Evolutionary conservation across 352 stramenopile species (phyloP).

Genomic region (Sclerospora graminicola): DNA sequence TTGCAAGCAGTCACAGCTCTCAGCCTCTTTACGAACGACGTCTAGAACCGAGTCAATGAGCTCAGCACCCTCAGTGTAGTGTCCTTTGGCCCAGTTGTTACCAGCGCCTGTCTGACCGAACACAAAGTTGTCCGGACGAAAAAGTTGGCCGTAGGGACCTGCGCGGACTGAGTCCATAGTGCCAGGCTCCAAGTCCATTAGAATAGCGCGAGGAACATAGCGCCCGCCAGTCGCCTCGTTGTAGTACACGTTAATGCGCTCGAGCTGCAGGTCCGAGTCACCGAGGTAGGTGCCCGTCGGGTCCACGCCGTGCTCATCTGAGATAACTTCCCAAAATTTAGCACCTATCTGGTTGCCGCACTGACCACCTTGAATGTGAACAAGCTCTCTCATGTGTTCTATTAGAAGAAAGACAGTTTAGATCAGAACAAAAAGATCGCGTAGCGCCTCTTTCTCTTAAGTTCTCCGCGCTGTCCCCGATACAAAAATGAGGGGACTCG

Average conservation of each 20-base stretch:
- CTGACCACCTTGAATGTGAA: conserved; percentile 97
- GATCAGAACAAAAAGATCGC: conserved; percentile 3
- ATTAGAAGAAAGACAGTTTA: not conserved
- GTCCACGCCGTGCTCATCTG: conserved; percentile 93
- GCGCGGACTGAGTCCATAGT: conserved; percentile 98
- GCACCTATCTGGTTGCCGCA: conserved; percentile 98
- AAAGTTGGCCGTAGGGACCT: conserved; percentile 94
- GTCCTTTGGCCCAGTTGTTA: conserved; percentile 99
- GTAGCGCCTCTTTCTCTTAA: conserved; percentile 9
- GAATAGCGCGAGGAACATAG: conserved; percentile 96
- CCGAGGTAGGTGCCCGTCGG: conserved; percentile 89
- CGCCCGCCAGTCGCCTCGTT: conserved; percentile 95
- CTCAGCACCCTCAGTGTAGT: conserved; percentile 99
- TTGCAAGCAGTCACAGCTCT: conserved; percentile 97
- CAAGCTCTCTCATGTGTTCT: conserved; percentile 90
- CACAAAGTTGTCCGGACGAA: conserved; percentile 99
- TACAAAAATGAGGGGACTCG: not conserved
- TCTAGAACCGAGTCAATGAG: conserved; percentile 98
- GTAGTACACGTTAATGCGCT: conserved; percentile 99
- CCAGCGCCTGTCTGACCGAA: conserved; percentile 96
- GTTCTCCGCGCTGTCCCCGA: not conserved
- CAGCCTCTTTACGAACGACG: conserved; percentile 96
- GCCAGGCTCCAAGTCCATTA: conserved; percentile 98
- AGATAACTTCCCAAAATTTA: conserved; percentile 98
- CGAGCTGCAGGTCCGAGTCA: conserved; percentile 94